Percentiles rank a stretch among this genome's conserved stretches.
phyloP scores from a whole-genome alignment of 1,139 yeast genomes.

The Saccharomyces hybrid region DNA sequence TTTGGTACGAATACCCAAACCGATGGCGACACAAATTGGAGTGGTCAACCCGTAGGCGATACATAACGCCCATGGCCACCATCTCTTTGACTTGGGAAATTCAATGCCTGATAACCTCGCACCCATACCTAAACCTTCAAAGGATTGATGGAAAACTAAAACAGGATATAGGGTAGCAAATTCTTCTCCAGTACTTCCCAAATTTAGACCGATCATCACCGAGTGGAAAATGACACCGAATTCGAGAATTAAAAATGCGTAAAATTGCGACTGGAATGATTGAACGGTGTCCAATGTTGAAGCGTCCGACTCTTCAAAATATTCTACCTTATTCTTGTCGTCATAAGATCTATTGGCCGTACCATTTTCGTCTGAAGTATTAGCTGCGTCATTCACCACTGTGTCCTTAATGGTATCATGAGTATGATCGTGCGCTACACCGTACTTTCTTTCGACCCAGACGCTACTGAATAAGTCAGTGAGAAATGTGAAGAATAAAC shows the following conservation, averaged over 20 bases:
- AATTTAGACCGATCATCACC: constrained; percentile 65
- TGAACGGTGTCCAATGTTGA: constrained; percentile 31
- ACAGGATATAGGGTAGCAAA: constrained; percentile 72
- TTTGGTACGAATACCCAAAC: constrained; percentile 68
- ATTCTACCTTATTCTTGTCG: not conserved
- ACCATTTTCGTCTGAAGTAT: not conserved
- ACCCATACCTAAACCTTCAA: constrained; percentile 90
- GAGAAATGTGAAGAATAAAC: not conserved
- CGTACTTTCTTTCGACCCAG: not conserved
- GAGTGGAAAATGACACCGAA: constrained; percentile 80
- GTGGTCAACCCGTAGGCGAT: constrained; percentile 63
- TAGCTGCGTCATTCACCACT: not conserved
- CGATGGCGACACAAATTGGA: constrained; percentile 79
- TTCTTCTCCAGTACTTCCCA: constrained; percentile 71
- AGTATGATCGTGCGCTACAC: not conserved
- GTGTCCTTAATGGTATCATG: not conserved
- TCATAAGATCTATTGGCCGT: not conserved
- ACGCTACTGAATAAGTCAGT: not conserved
- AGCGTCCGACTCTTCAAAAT: constrained; percentile 1
- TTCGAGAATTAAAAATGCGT: constrained; percentile 56
- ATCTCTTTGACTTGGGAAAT: constrained; percentile 43
- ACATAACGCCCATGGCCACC: constrained; percentile 56
- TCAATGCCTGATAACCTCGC: constrained; percentile 68
- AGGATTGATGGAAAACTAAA: constrained; percentile 80
- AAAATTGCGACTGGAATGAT: constrained; percentile 25